Conservation (phyloP, 1,284 basidiomycete genomes). For the Microbotryum saponariae region DNA sequence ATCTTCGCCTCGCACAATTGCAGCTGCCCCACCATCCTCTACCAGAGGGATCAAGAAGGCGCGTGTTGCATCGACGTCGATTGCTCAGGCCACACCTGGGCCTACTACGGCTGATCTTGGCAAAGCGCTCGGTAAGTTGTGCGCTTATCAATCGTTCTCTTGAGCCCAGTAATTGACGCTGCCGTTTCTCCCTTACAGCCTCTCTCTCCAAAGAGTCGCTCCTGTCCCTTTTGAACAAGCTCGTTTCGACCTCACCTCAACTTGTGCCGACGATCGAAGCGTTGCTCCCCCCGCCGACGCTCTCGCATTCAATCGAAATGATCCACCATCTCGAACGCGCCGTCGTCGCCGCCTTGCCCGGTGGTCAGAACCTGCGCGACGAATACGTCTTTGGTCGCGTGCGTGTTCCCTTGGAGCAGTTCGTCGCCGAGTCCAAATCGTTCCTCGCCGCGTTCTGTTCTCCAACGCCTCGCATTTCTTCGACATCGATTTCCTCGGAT, state of each 20-base stretch:
- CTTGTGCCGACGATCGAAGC: conserved; percentile 25
- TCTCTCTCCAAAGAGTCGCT: conserved; percentile 33
- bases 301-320: conserved; percentile 20
- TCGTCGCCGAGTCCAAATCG: conserved; percentile 22
- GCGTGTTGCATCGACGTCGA: neutral
- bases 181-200: conserved; percentile 2
- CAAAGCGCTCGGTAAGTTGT: conserved; percentile 26
- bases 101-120: conserved; percentile 15
- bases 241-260: conserved; percentile 30
- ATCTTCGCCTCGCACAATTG: neutral
- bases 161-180: neutral
- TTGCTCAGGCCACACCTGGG: neutral
- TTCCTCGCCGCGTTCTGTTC: conserved; percentile 17
- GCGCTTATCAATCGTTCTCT: too few species aligned
- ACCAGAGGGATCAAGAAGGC: neutral
- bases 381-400: conserved; percentile 34
- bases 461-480: conserved; percentile 8
- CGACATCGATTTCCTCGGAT: conserved; percentile 1
- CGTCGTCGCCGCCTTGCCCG: conserved; percentile 29
- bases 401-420: conserved; percentile 31
- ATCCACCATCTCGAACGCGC: conserved; percentile 22
- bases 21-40: neutral
- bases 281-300: conserved; percentile 32
- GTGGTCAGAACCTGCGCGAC: conserved; percentile 23
- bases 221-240: conserved; percentile 28